Evolutionary conservation across 257 asterid species (phyloP), one percentile per base, ranked within the genome.

Genomic region (Euphrasia confusa): DNA sequence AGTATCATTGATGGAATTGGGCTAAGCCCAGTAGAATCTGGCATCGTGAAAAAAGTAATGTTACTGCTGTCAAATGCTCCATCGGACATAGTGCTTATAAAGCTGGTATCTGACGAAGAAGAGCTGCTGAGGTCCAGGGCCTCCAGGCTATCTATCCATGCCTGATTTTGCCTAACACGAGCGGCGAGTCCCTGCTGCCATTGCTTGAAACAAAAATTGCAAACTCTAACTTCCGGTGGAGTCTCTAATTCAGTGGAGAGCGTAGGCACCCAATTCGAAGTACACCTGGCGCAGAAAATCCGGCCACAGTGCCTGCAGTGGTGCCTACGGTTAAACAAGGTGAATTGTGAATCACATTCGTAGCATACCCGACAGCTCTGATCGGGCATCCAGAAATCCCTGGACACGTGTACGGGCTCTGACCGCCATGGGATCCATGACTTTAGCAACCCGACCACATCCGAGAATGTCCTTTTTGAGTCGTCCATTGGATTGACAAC

Each of bases 361-460:
- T 37, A 37, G 84, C 97, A 89, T 56, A 89, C 95, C 79, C 79
- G 80, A 79, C 97, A 89, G 70, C 95, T 89, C 77, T 87, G 80
- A 59, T 89, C 97, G 59, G 97, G 97, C 97, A 89, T 89, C 97
- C 97, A 89, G 61, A 89, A 89, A 71, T 87, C 97, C 88, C 90
- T 83, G 3, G 94, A 83, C 73, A 81, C 79, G 62, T 84, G 74
- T 62, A 77, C 74, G 42, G 89, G 88, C 75, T 80, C 90, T 24
- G 81, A 64, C 70, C 81, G 84, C 83, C 86, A 70, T 64, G 87
- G 90, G 70, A 84, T 67, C 97, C 97, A 89, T 14, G 88, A 76
- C 70, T 89, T 86, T 1, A 89, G 54, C 44, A 78, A 60, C 59
- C 84, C 81, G 49, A 80, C 71, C 58, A 84, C 69, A 73, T 83